A percentile compares a stretch with the other conserved stretches of the same genome.
These are phyloP conservation scores for Suillus hirtellus DNA, from an alignment of 768 basidiomycete species.

Conservation along the genomic window DNA sequence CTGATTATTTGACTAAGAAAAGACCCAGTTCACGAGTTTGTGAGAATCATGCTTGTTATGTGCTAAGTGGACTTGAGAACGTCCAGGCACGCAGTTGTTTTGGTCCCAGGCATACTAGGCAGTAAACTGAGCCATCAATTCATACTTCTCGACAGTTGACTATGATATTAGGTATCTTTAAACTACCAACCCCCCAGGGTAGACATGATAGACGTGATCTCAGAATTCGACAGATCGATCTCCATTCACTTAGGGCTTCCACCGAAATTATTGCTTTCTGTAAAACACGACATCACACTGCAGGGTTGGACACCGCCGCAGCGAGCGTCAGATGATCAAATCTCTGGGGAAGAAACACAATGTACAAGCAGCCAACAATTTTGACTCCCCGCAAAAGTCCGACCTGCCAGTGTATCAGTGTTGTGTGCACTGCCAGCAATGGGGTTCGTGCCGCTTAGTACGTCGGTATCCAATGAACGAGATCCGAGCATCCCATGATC, in stretches of 20 bases:
- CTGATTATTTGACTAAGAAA: background rate
- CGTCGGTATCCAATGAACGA: no score
- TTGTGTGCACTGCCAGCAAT: slow-evolving; percentile 4
- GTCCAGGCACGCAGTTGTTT: background rate
- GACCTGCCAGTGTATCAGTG: slow-evolving; percentile 9
- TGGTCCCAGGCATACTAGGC: background rate
- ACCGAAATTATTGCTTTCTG: slow-evolving; percentile 59
- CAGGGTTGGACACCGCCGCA: slow-evolving; percentile 25
- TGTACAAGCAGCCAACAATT: slow-evolving; percentile 45
- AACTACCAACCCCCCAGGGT: background rate
- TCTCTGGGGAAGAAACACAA: slow-evolving; percentile 28
- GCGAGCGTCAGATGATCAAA: slow-evolving; percentile 57
- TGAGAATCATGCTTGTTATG: background rate
- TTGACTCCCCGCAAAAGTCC: slow-evolving; percentile 72
- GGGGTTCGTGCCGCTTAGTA: background rate
- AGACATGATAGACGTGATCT: background rate
- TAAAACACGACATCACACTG: slow-evolving; percentile 54
- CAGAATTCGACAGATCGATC: no score
- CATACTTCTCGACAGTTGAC: background rate
- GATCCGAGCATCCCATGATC: slow-evolving; percentile 37
- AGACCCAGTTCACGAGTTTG: background rate
- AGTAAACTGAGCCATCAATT: background rate
- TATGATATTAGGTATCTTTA: background rate
- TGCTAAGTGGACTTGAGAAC: background rate
- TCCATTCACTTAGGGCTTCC: slow-evolving; percentile 57